Evolutionary conservation across 768 basidiomycete species (phyloP).

Genomic region (Piloderma croceum): DNA sequence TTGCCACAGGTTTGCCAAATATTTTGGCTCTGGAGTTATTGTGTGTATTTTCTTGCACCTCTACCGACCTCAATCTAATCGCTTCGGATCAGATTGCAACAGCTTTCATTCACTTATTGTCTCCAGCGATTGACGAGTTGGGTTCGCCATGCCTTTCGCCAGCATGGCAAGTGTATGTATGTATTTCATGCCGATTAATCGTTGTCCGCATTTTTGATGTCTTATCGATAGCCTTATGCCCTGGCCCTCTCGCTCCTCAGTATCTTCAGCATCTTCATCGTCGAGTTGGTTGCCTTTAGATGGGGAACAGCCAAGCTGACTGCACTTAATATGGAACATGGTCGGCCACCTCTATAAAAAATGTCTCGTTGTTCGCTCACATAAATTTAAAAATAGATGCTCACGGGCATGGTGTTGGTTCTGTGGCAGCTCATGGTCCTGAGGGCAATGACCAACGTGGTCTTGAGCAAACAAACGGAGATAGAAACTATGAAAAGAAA

Average conservation of each 20-base stretch:
- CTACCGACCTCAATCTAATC: conserved; percentile 2
- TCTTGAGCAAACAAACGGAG: conserved; percentile 2
- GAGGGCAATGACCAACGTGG: conserved; percentile 30
- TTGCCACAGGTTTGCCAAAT: conserved; percentile 67
- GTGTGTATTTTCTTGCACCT: conserved; percentile 34
- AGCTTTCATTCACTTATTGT: conserved; percentile 79
- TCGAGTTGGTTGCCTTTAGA: conserved; percentile 83
- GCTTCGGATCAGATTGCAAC: conserved; percentile 64
- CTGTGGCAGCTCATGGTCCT: conserved; percentile 67
- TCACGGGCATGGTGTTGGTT: conserved; percentile 59
- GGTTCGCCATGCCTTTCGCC: conserved; percentile 61
- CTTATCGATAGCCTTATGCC: conserved; percentile 60
- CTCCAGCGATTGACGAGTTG: conserved; percentile 70
- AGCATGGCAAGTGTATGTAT: conserved; percentile 72
- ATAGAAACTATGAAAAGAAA: conserved; percentile 4
- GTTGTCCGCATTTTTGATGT: background rate
- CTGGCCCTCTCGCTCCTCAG: conserved; percentile 76
- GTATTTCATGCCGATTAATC: conserved; percentile 21
- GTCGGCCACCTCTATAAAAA: conserved; percentile 29
- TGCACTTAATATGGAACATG: conserved; percentile 57
- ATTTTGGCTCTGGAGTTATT: conserved; percentile 87
- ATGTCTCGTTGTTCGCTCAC: background rate
- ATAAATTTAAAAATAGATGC: conserved; percentile 36
- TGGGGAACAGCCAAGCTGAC: conserved; percentile 73
- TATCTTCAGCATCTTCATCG: conserved; percentile 78